Evolutionary conservation across 192 early-diverging fungal species (phyloP), one percentile per base, ranked within the genome.

Genomic region (Physocladia obscura): DNA sequence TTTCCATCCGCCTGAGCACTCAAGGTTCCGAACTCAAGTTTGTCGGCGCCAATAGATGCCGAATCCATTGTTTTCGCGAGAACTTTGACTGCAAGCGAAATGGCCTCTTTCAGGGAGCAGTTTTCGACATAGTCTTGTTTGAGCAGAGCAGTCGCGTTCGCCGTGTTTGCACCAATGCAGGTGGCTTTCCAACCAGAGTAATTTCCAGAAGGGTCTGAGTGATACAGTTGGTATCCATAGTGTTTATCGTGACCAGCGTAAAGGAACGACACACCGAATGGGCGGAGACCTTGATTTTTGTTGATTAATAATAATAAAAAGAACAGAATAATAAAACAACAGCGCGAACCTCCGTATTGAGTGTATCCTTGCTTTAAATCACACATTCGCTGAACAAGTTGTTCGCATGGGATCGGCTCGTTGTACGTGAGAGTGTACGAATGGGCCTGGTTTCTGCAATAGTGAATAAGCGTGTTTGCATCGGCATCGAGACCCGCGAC

Each of bases 301-400:
- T 55, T 1, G 54, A 55, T 24, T 15, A 40, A 48, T 62, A 22
- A 8, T 62, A n/a, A 62, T 13, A 51, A 30, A 55, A n/a, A 44
- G 8, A n/a, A 44, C 40, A 8, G 8, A 13, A 8, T 44, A 8
- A 44, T 44, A n/a, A 44, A 44, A 8, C 40, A 44, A 44, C 11
- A 44, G n/a, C n/a, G 8, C 34, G 29, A 48, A 84, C 84, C 84
- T 79, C 97, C 96, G 74, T 94, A 96, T 76, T 98, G 96, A 49
- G 97, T 99, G 79, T 97, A 98, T 50, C 94, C 93, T 73, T 99
- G 97, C 87, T 99, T 99, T 74, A 97, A 76, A 82, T 99, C 93
- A 76, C 96, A 96, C 62, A 99, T 84, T 58, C 84, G 84, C 74
- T 98, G 92, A 36, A 99, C 97, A 38, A 99, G 86, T 68, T 93